Evolutionary conservation across 1,284 basidiomycete genomes (phyloP), one percentile per base, ranked within the genome.

Genomic region (Porodaedalea pini): DNA sequence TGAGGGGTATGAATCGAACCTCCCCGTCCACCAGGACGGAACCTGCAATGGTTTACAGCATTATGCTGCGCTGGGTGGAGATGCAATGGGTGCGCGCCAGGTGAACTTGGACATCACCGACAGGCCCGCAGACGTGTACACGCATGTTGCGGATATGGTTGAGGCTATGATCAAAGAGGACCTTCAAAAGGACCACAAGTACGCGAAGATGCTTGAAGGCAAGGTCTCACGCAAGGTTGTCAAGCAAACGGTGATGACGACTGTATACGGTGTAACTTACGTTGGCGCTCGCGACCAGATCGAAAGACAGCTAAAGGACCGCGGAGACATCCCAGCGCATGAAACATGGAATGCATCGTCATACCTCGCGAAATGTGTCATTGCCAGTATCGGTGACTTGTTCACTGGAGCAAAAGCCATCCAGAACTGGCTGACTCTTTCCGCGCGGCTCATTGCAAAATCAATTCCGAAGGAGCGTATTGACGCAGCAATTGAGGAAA

Each of bases 161-260:
- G 85, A 92, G 68, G 68, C 73, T 57, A 71, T 78, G 56, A 73
- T 88, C 17, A 69, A 75, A 50, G 73, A 78, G 64, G 79, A 80
- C 60, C 66, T 78, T 5, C 72, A 70, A 65, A 75, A 74, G 15
- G 86, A 83, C 3, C 66, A 79, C 11, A 72, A 77, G 55, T 73
- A 78, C 51, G 94, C 94, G 0, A 64, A 76, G 54, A 66, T 91
- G 63, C 78, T 98, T 17, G 63, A 79, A 37, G 93, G 91, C 52
- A 93, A 94, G 69, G 81, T 99, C 43, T 81, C 92, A 5, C 77
- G 97, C 48, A 99, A 99, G 73, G 88, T 98, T 23, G 96, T 99
- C 65, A 99, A 99, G 79, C 96, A 99, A 77, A 98, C 96, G 17
- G 92, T 98, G 65, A 99, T 99, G 97, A 99, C 97, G 0, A 99